Evolutionary conservation across 2,329 filamentous ascomycete species (phyloP), one percentile per base, ranked within the genome.

Genomic region (Ceratocystis lukuohia): DNA sequence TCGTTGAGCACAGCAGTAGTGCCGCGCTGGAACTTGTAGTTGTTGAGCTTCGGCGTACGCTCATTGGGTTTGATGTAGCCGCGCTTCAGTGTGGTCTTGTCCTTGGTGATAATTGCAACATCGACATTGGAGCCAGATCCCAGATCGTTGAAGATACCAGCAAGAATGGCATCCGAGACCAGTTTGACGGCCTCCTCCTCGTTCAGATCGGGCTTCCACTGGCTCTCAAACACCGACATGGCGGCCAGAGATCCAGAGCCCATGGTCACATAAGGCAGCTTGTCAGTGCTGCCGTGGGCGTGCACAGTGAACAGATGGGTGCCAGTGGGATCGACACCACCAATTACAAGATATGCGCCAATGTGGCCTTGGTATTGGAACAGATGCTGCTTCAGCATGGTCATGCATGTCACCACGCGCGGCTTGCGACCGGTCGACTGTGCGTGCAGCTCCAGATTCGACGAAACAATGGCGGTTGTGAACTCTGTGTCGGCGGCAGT

Each of bases 221-320:
- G 87, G 62, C 92, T 95, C 82, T 99, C 94, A 74, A 99, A 99
- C 64, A 99, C 89, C 41, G 89, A 90, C 94, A 99, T 99, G 74
- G 94, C 94, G 33, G 94, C 94, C 71, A 99, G 81, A 61, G 91
- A 96, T 70, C 94, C 94, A 28, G 89, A 96, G 65, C 94, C 94
- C 94, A 99, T 99, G 70, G 95, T 99, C 71, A 99, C 95, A 77
- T 99, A 99, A 63, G 94, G 94, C 62, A 99, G 87, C 82, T 97
- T 99, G 80, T 99, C 94, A 69, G 94, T 99, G 73, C 88, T 94
- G 71, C 95, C 94, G 81, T 99, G 95, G 68, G 94, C 94, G 79
- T 99, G 94, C 56, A 99, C 94, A 70, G 95, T 99, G 82, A 96
- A 99, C 69, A 99, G 87, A 73, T 96, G 91, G 59, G 88, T 86